phyloP scores from a whole-genome alignment of 305 asterid species.

The Euphrasia arctica region DNA sequence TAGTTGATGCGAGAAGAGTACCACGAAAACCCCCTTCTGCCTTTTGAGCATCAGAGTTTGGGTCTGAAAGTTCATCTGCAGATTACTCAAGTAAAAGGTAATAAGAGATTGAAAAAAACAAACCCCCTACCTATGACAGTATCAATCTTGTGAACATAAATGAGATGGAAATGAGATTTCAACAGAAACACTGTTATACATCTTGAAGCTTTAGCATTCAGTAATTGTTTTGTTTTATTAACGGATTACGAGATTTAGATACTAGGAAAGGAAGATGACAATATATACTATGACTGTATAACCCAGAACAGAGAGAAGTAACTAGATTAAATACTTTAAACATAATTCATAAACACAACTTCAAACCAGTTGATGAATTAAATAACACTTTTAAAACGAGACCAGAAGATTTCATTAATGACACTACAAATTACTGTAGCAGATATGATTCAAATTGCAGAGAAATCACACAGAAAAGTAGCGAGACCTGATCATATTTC shows the following conservation, averaged over 20 bases:
- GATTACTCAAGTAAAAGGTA: constrained; percentile 9
- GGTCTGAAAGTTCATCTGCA: constrained; percentile 84
- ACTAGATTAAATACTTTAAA: neutral
- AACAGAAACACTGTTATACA: neutral
- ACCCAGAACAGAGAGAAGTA: neutral
- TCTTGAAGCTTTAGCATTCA: neutral
- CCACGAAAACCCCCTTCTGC: constrained; percentile 94
- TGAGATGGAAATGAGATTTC: constrained; percentile 5
- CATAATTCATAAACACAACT: no score
- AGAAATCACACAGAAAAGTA: neutral
- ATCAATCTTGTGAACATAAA: constrained; percentile 6
- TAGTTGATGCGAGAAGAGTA: constrained; percentile 80
- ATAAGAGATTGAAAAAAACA: constrained; percentile 4
- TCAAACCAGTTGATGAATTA: neutral
- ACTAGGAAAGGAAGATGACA: neutral
- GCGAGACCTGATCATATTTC: neutral
- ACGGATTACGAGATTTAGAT: neutral
- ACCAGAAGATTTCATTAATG: neutral
- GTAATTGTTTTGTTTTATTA: neutral
- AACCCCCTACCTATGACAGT: neutral
- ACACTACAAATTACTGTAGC: neutral
- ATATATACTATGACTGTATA: constrained; percentile 14
- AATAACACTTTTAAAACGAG: neutral
- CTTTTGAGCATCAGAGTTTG: constrained; percentile 49
- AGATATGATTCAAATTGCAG: constrained; percentile 8